phyloP scores from a whole-genome alignment of 306 rosid genomes.

The Cucumis sativus region Cucumber_9930_V3 NC_026657.2:34881001-34881500 shows the following conservation, averaged over 20 bases:
- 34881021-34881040: slow-evolving; percentile 76
- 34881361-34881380: not conserved
- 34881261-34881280: not conserved
- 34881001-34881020: slow-evolving; percentile 80
- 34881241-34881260: slow-evolving; percentile 7
- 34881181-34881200: not conserved
- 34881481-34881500: not conserved
- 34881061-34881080: not conserved
- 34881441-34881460: not conserved
- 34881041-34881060: slow-evolving; percentile 45
- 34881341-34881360: slow-evolving; percentile 11
- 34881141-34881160: not conserved
- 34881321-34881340: slow-evolving; percentile 8
- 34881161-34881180: not conserved
- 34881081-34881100: not conserved
- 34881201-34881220: not conserved
- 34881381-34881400: not conserved
- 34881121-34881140: not conserved
- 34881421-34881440: not conserved
- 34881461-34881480: not conserved
- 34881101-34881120: not conserved
- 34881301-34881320: slow-evolving; percentile 6
- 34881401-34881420: not conserved
- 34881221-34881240: not conserved
- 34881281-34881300: slow-evolving; percentile 2